These are phyloP conservation scores for Cryptococcus sp. DNA, from an alignment of 1,284 basidiomycete genomes.

Conservation along the genomic window DNA sequence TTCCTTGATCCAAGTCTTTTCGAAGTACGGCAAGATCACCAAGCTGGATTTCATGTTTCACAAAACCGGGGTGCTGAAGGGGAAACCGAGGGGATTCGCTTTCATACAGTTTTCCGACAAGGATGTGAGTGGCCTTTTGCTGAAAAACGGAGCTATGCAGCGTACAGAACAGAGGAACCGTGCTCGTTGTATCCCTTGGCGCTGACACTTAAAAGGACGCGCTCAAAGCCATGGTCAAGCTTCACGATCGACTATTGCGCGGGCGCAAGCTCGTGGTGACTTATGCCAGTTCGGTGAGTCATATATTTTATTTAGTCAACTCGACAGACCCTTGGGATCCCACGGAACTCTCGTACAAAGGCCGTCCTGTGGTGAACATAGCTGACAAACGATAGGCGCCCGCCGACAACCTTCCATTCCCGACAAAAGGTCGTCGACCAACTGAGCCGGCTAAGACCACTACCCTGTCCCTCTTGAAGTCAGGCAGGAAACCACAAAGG, in stretches of 20 bases:
- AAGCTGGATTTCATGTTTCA: slow-evolving; percentile 95
- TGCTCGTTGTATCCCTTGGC: not conserved
- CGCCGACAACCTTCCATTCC: slow-evolving; percentile 31
- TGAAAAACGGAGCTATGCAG: not conserved
- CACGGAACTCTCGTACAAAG: not conserved
- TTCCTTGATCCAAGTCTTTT: slow-evolving; percentile 82
- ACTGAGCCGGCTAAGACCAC: slow-evolving; percentile 73
- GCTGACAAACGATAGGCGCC: slow-evolving; percentile 53
- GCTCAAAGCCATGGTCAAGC: slow-evolving; percentile 68
- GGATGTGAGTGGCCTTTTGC: slow-evolving; percentile 65
- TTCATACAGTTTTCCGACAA: slow-evolving; percentile 82
- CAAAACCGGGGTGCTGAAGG: slow-evolving; percentile 82
- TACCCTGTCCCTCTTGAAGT: slow-evolving; percentile 82
- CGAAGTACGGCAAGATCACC: slow-evolving; percentile 85
- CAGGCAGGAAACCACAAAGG: slow-evolving; percentile 63
- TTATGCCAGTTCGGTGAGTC: slow-evolving; percentile 74
- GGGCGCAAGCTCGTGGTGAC: slow-evolving; percentile 87
- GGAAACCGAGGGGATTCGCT: slow-evolving; percentile 92
- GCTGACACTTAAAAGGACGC: slow-evolving; percentile 66
- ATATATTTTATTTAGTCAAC: slow-evolving; percentile 26
- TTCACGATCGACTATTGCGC: slow-evolving; percentile 78
- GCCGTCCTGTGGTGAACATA: slow-evolving; percentile 2
- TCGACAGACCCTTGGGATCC: slow-evolving; percentile 36
- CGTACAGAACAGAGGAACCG: too few relatives aligned
- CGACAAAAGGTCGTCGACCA: slow-evolving; percentile 50